Evolutionary conservation across 495 filamentous ascomycete species (phyloP), one percentile per base, ranked within the genome.

Genomic region (Podospora appendiculata): DNA sequence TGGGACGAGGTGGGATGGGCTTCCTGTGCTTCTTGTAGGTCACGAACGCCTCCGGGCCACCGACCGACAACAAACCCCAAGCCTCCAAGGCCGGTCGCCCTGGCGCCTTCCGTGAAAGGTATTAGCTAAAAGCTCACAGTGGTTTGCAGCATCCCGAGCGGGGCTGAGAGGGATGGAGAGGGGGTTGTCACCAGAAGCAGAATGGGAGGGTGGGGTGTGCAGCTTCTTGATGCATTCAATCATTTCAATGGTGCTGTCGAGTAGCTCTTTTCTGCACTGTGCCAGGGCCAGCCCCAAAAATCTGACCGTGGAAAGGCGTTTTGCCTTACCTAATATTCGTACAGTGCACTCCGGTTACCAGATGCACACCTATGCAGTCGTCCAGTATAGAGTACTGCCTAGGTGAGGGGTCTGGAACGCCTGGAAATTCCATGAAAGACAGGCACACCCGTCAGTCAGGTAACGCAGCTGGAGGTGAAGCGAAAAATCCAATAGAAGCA

Each of bases 81-180:
- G 25, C 2, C 25, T 25, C 2, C 25, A 25, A 25, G 25, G 2
- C 46, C 48, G 50, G 48, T 51, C 55, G 49, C 25, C n/a, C 49
- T 47, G 17, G 49, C 54, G 34, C 44, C 45, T 48, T 41, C 45
- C 39, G 32, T 36, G 16, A 14, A 41, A 19, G 14, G 19, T 48
- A 58, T 58, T 58, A 58, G 56, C 56, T 58, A 58, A 58, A 53
- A 50, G 32, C 54, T 11, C 50, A 33, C 45, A 57, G 43, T 45
- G 45, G 39, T 53, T 51, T 56, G 55, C 55, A 57, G 50, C 55
- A 50, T 53, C 55, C 45, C 41, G 55, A 50, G 55, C 51, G 55
- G 55, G 55, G 55, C 55, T 53, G 54, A 51, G 54, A 47, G 25
- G 25, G 25, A 25, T 25, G 25, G 25, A 25, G 54, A 17, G 41